Conservation (phyloP, 2,329 filamentous ascomycete species). For the Alternaria sp. region DNA sequence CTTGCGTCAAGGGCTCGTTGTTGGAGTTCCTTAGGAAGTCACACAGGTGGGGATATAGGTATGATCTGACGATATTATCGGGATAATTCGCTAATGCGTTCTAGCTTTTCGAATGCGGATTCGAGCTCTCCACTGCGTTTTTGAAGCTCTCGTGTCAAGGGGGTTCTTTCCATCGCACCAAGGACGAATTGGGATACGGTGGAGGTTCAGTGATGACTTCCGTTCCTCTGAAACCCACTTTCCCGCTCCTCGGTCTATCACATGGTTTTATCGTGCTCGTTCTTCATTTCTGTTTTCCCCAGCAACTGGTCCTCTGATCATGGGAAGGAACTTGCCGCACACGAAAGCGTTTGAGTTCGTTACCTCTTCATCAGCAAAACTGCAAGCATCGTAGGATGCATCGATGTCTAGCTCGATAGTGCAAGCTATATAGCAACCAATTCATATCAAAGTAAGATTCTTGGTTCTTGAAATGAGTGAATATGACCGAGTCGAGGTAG, state of each 20-base stretch:
- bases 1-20: no score
- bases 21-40: not conserved
- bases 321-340: not conserved
- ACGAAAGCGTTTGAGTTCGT: not conserved
- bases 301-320: not conserved
- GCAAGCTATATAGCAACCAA: not conserved
- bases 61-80: not conserved
- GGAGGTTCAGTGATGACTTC: not conserved
- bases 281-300: not conserved
- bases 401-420: not conserved
- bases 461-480: accelerated
- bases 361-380: not conserved
- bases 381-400: not conserved
- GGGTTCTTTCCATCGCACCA: not conserved
- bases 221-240: not conserved
- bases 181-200: not conserved
- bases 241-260: not conserved
- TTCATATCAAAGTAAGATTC: not conserved
- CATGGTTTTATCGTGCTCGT: not conserved
- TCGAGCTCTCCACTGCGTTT: not conserved
- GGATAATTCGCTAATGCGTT: not conserved
- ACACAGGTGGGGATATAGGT: not conserved
- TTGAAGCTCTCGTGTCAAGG: not conserved
- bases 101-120: not conserved
- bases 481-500: not conserved